Base-by-base conservation (phyloP, 805 yeast genomes). In the Phaffomyces opuntiae region DNA sequence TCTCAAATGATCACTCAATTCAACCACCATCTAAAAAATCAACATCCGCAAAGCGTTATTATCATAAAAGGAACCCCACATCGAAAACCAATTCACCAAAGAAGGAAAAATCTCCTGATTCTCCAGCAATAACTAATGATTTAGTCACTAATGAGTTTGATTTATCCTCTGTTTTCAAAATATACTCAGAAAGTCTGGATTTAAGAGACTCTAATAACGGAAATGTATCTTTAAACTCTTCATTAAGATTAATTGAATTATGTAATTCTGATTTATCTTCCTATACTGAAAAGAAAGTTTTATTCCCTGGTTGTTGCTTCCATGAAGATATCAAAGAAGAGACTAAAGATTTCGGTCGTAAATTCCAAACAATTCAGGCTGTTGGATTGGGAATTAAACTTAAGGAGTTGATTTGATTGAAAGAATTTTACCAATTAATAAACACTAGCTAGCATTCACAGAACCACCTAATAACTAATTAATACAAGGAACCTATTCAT, bases 361-460 rank as follows among this genome's bases (percentile, higher is more conserved):
- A 37, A 14, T 29, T 39, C 16, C 44, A 43, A 35, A 43, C 43
- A 3, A 44, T 41, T 12, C 49, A 48, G 8, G 45, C 47, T 29
- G 41, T 48, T 16, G 51, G 51, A 5, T 27, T 48, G 14, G 49
- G 49, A 3, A 43, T 48, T 14, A 45, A 42, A 36, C n/a, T 48
- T 9, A 45, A 39, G 29, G 51, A 42, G 14, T 35, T 48, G 40
- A 17, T 48, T 4, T 4, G 13, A 29, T 29, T 29, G 9, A 9
- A 29, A 21, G 3, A 3, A 3, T 21, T 21, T 1, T 21, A 21
- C 24, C 4, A 21, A 21, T 21, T 5, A 21, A 21, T 6, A 21
- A 21, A 21, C 24, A 21, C 24, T 21, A 21, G 24, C 24, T 21
- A 21, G 24, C 24, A 21, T 21, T 21, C 7, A 21, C 24, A 21